Base-by-base conservation (phyloP, 2,329 filamentous ascomycete genomes). In the Emergomyces pasteurianus region DNA sequence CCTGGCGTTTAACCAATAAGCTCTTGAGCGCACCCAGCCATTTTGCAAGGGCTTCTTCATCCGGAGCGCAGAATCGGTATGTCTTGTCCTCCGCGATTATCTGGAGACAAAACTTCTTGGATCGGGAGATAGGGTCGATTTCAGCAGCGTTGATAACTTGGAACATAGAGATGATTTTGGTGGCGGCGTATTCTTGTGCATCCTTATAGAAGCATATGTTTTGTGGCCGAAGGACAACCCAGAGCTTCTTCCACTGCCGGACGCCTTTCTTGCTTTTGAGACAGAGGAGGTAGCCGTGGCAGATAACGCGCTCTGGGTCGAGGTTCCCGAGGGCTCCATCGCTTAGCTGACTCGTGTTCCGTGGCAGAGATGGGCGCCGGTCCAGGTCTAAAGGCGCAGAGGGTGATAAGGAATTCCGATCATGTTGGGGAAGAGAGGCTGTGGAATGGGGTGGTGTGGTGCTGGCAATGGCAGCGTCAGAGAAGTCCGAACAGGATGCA, bases 1-100 rank as follows among this genome's bases (percentile, higher is more conserved):
- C 40, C 8, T 55, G 36, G 34, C 42, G 42, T n/a, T 53, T 58
- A 26, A 72, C 70, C 34, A 77, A 62, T 38, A 78, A 73, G 61
- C 91, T 96, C 77, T 97, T 97, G 76, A 96, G 86, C 0, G 91
- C 89, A 2, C 92, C 94, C 0, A 99, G 80, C 77, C 90, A 95
- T 65, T 87, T 87, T 46, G 92, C 86, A 61, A 97, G 78, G 1
- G 82, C 80, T 68, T 96, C 90, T 72, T 99, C 94, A 68, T 90
- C 86, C 23, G 83, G 79, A 0, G 91, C 85, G 70, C 87, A 89
- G 65, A 94, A 88, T 36, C 86, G 83, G 67, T 87, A 89, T 60
- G 83, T 88, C 75, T 90, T 94, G 71, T 97, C 92, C 68, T 96
- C 92, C 42, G 88, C 89, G 69, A 99, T 96, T 68, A 97, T 83